Percentiles rank a stretch among this genome's conserved stretches.
Evolutionary conservation across 306 rosid genomes (phyloP).

Genomic region (Corylus americana): DNA sequence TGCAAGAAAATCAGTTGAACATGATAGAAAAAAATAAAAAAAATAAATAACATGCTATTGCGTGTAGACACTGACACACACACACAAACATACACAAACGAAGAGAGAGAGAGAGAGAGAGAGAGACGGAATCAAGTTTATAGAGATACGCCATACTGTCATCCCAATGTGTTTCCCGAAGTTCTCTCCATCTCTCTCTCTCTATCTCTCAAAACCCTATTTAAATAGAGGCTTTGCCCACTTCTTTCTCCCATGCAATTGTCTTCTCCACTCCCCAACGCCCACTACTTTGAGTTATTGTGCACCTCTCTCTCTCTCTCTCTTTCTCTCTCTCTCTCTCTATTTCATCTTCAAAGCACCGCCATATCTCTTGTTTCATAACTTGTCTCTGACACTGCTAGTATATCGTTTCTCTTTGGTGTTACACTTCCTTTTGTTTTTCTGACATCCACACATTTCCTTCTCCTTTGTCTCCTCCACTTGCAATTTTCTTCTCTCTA

Average conservation of each 20-base stretch:
- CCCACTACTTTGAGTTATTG: constrained; percentile 25
- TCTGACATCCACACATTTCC: constrained; percentile 2
- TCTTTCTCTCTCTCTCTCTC: constrained; percentile 20
- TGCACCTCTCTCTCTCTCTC: constrained; percentile 8
- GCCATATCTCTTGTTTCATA: background rate
- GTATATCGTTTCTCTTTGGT: background rate
- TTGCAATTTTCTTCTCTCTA: too few relatives aligned
- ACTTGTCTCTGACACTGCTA: background rate
- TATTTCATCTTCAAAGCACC: background rate
- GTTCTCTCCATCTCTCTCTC: constrained; percentile 9
- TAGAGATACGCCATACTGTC: constrained; percentile 8
- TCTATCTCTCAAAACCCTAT: constrained; percentile 14
- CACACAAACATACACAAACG: background rate
- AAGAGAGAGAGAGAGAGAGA: background rate
- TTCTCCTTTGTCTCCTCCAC: constrained; percentile 9
- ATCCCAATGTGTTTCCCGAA: background rate
- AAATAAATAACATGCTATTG: constrained; percentile 10
- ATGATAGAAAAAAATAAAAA: background rate
- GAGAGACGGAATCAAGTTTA: constrained; percentile 3
- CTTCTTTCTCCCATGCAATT: constrained; percentile 48
- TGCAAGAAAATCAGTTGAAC: background rate
- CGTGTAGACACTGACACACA: constrained; percentile 1
- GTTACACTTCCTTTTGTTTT: background rate
- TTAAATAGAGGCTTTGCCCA: constrained; percentile 35
- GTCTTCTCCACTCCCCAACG: constrained; percentile 31